These are phyloP conservation scores for Wickerhamiella brachini DNA, from an alignment of 805 yeast genomes.

Conservation along the genomic window DNA sequence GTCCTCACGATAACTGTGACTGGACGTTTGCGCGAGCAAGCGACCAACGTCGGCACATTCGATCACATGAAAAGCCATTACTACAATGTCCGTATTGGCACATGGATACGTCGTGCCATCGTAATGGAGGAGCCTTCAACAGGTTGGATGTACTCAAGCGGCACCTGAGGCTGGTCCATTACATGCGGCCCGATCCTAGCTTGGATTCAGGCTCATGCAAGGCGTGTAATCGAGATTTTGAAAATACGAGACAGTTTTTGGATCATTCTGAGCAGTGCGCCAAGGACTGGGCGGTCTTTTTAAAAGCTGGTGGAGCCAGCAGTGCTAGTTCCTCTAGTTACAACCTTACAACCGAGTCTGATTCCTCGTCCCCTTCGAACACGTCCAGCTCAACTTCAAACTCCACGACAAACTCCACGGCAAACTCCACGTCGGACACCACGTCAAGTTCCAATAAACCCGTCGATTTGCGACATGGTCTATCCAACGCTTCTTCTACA, in stretches of 20 bases:
- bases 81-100: constrained; percentile 65
- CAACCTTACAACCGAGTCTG: too few species aligned
- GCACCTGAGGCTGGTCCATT: constrained; percentile 58
- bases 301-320: not conserved
- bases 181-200: constrained; percentile 33
- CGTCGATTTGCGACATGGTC: too few species aligned
- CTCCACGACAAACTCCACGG: too few species aligned
- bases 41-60: constrained; percentile 52
- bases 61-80: constrained; percentile 52
- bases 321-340: not conserved
- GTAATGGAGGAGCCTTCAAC: constrained; percentile 63
- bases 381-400: not conserved
- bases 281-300: constrained; percentile 5
- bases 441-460: too few species aligned
- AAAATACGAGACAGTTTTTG: constrained; percentile 40
- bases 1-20: constrained; percentile 33
- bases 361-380: too few species aligned
- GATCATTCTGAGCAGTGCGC: constrained; percentile 58
- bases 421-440: too few species aligned
- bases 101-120: constrained; percentile 55
- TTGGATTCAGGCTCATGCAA: not conserved
- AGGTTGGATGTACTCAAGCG: constrained; percentile 63
- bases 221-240: constrained; percentile 42
- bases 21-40: constrained; percentile 63
- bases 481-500: too few species aligned